Percentiles rank a stretch among this genome's conserved stretches.
Conservation (phyloP, 352 stramenopile species). For the Phytophthora hybrid region DNA sequence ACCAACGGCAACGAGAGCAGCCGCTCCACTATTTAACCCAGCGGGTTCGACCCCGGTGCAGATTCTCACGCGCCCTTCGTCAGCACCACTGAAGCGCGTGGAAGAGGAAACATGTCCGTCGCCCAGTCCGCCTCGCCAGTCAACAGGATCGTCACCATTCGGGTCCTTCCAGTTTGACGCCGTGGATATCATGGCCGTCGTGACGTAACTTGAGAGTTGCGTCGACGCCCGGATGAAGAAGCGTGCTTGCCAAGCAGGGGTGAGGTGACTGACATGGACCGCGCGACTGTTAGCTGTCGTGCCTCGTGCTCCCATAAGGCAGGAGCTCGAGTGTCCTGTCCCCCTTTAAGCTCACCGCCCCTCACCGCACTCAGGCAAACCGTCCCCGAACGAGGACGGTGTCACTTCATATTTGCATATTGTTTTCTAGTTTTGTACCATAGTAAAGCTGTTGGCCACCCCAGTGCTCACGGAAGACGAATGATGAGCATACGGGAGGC, state of each 20-base stretch:
- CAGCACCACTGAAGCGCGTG: slow-evolving; percentile 58
- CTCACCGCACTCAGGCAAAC: slow-evolving; percentile 18
- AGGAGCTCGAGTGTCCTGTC: slow-evolving; percentile 33
- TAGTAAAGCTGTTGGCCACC: slow-evolving; percentile 51
- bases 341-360: slow-evolving; percentile 12
- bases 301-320: slow-evolving; percentile 36
- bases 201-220: slow-evolving; percentile 61
- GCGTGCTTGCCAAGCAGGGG: slow-evolving; percentile 14
- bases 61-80: slow-evolving; percentile 51
- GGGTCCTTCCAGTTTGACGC: slow-evolving; percentile 84
- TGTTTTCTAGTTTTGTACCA: slow-evolving; percentile 71
- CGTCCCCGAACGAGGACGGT: slow-evolving; percentile 36
- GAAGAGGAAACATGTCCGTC: slow-evolving; percentile 56
- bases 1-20: slow-evolving; percentile 29
- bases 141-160: slow-evolving; percentile 50
- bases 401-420: slow-evolving; percentile 48
- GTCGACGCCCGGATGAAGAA: slow-evolving; percentile 38
- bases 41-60: slow-evolving; percentile 54
- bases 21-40: slow-evolving; percentile 63
- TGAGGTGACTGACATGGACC: slow-evolving; percentile 19
- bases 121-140: slow-evolving; percentile 51
- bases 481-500: slow-evolving; percentile 26
- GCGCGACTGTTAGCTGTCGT: slow-evolving; percentile 25
- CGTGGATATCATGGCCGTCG: slow-evolving; percentile 90
- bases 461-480: slow-evolving; percentile 13